Percentiles rank a stretch among this genome's conserved stretches.
phyloP scores from a whole-genome alignment of 73 alveolate genomes.

The Paraurostyla sp. region DNA sequence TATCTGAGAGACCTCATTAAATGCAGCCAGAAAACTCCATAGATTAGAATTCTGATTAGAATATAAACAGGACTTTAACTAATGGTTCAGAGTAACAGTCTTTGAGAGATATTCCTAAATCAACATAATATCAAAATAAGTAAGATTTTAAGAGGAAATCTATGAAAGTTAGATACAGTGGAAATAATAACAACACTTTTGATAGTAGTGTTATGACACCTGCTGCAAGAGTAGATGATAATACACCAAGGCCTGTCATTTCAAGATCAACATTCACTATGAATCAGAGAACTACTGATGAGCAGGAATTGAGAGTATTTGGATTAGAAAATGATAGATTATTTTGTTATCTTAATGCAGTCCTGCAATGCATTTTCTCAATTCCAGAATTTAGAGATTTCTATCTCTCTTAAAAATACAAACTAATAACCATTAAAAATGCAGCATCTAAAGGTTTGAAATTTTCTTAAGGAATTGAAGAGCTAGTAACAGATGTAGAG shows the following conservation, averaged over 20 bases:
- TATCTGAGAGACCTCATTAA: background rate
- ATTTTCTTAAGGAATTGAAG: slow-evolving; percentile 44
- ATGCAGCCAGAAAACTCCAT: background rate
- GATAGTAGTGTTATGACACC: too few species aligned
- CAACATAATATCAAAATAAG: too few species aligned
- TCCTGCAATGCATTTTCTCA: slow-evolving; percentile 45
- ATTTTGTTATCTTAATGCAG: slow-evolving; percentile 63
- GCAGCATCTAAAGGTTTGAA: background rate
- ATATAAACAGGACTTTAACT: too few species aligned
- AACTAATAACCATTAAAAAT: background rate
- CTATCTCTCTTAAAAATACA: background rate
- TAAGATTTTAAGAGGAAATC: too few species aligned
- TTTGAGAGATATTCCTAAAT: too few species aligned
- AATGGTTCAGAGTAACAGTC: too few species aligned
- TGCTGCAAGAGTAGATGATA: background rate
- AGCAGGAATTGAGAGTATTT: slow-evolving; percentile 3
- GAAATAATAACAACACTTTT: too few species aligned
- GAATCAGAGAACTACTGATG: too few species aligned
- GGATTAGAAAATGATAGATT: slow-evolving; percentile 57
- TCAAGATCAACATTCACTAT: background rate
- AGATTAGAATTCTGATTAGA: background rate
- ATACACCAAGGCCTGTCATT: background rate
- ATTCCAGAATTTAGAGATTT: slow-evolving; percentile 2
- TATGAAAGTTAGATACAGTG: too few species aligned
- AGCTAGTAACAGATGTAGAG: background rate